Percentiles rank a stretch among this genome's conserved stretches.
Conservation (phyloP, 768 basidiomycete species). For the Tricholoma terreum region DNA sequence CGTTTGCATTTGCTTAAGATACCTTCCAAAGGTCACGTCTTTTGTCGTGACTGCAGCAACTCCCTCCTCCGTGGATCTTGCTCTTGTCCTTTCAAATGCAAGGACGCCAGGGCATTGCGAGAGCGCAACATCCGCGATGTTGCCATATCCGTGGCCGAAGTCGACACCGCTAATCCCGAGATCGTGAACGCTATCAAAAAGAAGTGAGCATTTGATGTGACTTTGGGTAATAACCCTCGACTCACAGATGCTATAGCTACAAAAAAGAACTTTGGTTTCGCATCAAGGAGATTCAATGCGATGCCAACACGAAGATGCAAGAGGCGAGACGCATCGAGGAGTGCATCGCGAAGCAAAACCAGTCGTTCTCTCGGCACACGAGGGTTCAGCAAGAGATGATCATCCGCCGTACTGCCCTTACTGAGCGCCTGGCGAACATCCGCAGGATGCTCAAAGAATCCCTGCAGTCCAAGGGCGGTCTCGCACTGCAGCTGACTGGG, state of each 20-base stretch:
- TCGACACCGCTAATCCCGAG: too few relatives aligned
- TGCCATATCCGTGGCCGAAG: too few relatives aligned
- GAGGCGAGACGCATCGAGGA: background rate
- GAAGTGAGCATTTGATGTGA: background rate
- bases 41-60: background rate
- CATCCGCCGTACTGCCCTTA: background rate
- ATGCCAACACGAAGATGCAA: background rate
- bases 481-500: background rate
- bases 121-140: too few relatives aligned
- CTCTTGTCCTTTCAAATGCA: background rate
- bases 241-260: background rate
- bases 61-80: background rate
- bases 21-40: background rate
- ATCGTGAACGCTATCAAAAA: too few relatives aligned
- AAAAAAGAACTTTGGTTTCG: background rate
- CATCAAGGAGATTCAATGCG: background rate
- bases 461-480: background rate
- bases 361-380: background rate
- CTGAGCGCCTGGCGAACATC: background rate
- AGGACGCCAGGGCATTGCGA: background rate
- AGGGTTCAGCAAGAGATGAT: background rate
- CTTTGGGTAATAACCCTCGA: background rate
- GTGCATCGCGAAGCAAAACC: background rate
- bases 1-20: background rate
- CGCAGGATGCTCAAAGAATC: background rate